Evolutionary conservation across 495 filamentous ascomycete genomes (phyloP).

Genomic region (Penicillium flavigenum): DNA sequence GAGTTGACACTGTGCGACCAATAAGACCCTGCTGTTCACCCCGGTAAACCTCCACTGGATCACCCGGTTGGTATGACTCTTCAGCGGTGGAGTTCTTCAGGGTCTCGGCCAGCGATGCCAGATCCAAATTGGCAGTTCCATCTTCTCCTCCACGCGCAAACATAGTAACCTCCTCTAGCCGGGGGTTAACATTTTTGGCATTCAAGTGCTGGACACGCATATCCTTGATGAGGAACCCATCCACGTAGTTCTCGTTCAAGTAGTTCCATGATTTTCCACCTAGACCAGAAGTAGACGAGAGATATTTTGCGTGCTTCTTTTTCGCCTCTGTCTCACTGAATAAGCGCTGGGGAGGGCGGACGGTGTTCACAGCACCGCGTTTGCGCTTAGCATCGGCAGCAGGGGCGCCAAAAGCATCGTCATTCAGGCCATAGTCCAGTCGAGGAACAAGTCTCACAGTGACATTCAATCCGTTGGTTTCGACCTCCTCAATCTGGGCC

Average conservation of each 20-base stretch:
- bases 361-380: slow-evolving; percentile 56
- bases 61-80: slow-evolving; percentile 83
- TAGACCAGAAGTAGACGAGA: slow-evolving; percentile 54
- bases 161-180: slow-evolving; percentile 89
- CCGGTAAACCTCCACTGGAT: slow-evolving; percentile 91
- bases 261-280: slow-evolving; percentile 79
- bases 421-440: slow-evolving; percentile 85
- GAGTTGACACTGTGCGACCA: slow-evolving; percentile 83
- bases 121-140: slow-evolving; percentile 88
- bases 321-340: slow-evolving; percentile 94
- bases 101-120: slow-evolving; percentile 82
- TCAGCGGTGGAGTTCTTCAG: slow-evolving; percentile 74
- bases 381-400: slow-evolving; percentile 68
- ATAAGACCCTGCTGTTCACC: slow-evolving; percentile 92
- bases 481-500: slow-evolving; percentile 90
- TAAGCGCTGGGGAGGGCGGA: slow-evolving; percentile 80
- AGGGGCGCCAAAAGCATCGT: slow-evolving; percentile 62
- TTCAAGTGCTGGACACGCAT: slow-evolving; percentile 82
- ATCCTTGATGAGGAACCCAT: slow-evolving; percentile 92
- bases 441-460: slow-evolving; percentile 84
- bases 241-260: slow-evolving; percentile 80
- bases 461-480: slow-evolving; percentile 86
- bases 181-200: slow-evolving; percentile 87
- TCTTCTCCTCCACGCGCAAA: slow-evolving; percentile 88
- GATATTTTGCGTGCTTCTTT: slow-evolving; percentile 75